These are phyloP conservation scores for Saposhnikovia divaricata DNA, from an alignment of 129 eudicot species.

Conservation along the genomic window DNA sequence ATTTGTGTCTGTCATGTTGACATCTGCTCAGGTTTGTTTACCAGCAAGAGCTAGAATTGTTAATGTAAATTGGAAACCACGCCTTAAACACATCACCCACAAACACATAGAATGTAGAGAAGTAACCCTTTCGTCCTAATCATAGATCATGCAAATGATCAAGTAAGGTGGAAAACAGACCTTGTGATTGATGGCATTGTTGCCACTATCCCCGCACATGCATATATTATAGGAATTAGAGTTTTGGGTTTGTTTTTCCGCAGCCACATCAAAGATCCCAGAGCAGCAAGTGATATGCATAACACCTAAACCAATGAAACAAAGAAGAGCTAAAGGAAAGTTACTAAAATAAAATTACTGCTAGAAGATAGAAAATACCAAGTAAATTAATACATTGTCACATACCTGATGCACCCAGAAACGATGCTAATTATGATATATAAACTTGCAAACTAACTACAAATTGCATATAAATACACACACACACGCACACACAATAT, in stretches of 20 bases:
- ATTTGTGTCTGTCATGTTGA: background rate
- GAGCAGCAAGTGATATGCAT: constrained; percentile 81
- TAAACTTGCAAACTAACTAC: background rate
- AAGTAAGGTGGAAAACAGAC: constrained; percentile 28
- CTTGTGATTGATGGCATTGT: constrained; percentile 98
- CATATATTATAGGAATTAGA: constrained; percentile 77
- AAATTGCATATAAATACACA: background rate
- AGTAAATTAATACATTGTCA: background rate
- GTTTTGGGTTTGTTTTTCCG: constrained; percentile 95
- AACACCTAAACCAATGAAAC: constrained; percentile 46
- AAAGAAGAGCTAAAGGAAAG: background rate
- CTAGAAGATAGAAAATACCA: background rate
- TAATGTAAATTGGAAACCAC: background rate
- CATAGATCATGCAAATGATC: background rate
- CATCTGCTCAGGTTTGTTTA: background rate
- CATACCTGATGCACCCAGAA: background rate
- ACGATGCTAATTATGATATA: constrained; percentile 1
- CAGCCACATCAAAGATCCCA: constrained; percentile 96
- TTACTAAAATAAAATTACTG: background rate
- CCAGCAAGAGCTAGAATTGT: background rate
- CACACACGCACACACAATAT: background rate
- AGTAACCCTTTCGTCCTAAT: background rate
- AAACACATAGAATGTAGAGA: background rate
- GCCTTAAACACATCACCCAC: background rate
- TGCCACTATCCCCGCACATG: constrained; percentile 79